Percentiles rank a stretch among this genome's conserved stretches.
These are phyloP conservation scores for Monsonia emarginata DNA, from an alignment of 441 rosid species.

Conservation along the genomic window DNA sequence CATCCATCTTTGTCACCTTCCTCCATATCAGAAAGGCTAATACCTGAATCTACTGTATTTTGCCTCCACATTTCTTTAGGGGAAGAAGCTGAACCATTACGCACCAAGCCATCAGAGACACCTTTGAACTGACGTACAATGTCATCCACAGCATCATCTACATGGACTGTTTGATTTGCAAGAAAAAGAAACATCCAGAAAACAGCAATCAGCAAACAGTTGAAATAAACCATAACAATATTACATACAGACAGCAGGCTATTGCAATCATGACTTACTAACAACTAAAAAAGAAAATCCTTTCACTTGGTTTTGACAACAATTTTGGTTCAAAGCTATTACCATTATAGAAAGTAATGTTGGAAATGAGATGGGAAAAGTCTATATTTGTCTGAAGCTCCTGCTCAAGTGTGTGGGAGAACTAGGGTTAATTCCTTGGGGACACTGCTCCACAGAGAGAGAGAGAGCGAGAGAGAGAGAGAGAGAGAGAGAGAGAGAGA, in stretches of 20 bases:
- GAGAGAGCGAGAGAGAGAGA: too few relatives aligned
- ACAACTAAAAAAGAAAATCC: background rate
- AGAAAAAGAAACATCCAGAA: conserved; percentile 4
- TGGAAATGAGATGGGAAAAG: background rate
- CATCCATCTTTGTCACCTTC: conserved; percentile 42
- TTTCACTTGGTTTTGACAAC: background rate
- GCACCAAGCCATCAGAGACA: conserved; percentile 75
- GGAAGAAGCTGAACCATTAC: conserved; percentile 46
- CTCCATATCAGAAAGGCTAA: conserved; percentile 62
- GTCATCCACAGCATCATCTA: conserved; percentile 98
- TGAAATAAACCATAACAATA: conserved; percentile 12
- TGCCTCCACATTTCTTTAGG: conserved; percentile 37
- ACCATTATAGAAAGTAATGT: background rate
- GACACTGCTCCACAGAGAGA: background rate
- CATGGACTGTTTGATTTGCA: conserved; percentile 53
- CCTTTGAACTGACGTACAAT: conserved; percentile 82
- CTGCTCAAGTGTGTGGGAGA: background rate
- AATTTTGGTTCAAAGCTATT: background rate
- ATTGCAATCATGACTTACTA: background rate
- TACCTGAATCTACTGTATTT: conserved; percentile 38
- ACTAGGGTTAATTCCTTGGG: background rate
- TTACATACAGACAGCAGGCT: background rate
- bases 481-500: too few relatives aligned
- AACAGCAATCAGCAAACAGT: background rate
- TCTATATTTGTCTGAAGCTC: background rate